A percentile compares a stretch with the other conserved stretches of the same genome.
phyloP scores from a whole-genome alignment of 192 early-diverging fungal genomes.

The Rhizophagus prolifer region DNA sequence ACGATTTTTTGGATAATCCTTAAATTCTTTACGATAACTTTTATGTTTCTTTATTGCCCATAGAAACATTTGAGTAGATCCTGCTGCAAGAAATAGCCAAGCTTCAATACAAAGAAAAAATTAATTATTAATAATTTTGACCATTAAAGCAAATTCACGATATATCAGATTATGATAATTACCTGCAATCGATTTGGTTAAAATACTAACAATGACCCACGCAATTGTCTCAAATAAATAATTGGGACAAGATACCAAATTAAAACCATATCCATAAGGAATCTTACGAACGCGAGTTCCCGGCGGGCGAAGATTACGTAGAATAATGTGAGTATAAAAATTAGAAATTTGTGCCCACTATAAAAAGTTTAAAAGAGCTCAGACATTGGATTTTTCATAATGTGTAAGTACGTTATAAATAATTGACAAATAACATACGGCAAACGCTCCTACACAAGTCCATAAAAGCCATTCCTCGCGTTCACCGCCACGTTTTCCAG shows the following conservation, averaged over 20 bases:
- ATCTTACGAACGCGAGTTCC: conserved; percentile 84
- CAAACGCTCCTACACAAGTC: conserved; percentile 52
- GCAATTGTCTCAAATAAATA: conserved; percentile 88
- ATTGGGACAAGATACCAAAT: conserved; percentile 88
- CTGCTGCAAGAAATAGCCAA: conserved; percentile 67
- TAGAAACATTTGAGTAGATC: conserved; percentile 83
- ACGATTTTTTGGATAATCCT: conserved; percentile 83
- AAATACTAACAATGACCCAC: conserved; percentile 72
- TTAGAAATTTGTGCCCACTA: conserved; percentile 85
- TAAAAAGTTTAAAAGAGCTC: conserved; percentile 36
- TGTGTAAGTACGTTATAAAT: conserved; percentile 33
- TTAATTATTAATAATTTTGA: not conserved
- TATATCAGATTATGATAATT: not conserved
- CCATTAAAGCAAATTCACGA: not conserved
- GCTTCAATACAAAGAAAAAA: conserved; percentile 35
- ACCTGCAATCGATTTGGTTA: conserved; percentile 73
- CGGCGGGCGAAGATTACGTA: conserved; percentile 89
- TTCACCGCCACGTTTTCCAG: conserved; percentile 47
- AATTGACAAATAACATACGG: conserved; percentile 44
- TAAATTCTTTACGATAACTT: conserved; percentile 87
- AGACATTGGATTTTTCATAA: conserved; percentile 3
- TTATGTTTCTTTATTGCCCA: conserved; percentile 98
- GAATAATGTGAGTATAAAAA: conserved; percentile 76
- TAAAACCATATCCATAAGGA: conserved; percentile 90
- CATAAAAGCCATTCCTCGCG: conserved; percentile 45